Conservation (phyloP, 371 early-diverging fungal genomes). For the Syncephalastrum contaminatum region DNA sequence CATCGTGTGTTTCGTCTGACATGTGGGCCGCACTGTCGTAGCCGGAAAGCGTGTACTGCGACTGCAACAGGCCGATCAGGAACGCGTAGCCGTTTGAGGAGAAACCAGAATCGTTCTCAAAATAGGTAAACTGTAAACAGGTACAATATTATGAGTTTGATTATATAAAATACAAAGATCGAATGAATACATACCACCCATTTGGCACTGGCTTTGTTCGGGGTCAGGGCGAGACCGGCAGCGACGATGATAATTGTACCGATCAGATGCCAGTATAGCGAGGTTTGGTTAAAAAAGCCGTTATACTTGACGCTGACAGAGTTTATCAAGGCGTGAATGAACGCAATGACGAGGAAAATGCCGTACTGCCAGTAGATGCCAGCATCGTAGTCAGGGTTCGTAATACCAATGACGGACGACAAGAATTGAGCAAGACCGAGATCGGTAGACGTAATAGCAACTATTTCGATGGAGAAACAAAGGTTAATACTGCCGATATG, state of each 20-base stretch:
- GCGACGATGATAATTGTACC: conserved; percentile 36
- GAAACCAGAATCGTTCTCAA: conserved; percentile 49
- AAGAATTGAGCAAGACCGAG: conserved; percentile 53
- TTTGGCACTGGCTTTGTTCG: conserved; percentile 37
- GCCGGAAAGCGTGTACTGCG: conserved; percentile 61
- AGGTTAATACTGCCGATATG: background rate
- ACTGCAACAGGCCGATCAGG: conserved; percentile 45
- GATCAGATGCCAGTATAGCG: conserved; percentile 45
- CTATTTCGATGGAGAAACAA: conserved; percentile 11
- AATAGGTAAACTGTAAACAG: conserved; percentile 50
- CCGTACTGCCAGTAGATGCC: conserved; percentile 30
- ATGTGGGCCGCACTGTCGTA: conserved; percentile 78
- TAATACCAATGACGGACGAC: conserved; percentile 47
- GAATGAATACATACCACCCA: conserved; percentile 14
- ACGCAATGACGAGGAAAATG: conserved; percentile 39
- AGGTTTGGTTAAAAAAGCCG: conserved; percentile 39
- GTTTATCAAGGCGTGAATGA: conserved; percentile 50
- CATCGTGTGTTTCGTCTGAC: conserved; percentile 73
- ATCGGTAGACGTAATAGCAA: conserved; percentile 55
- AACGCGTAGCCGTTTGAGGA: conserved; percentile 40
- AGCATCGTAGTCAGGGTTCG: conserved; percentile 36
- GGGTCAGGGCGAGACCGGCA: conserved; percentile 31
- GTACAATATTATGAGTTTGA: background rate
- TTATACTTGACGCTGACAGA: conserved; percentile 43
- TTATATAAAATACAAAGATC: background rate